Base-by-base conservation (phyloP, 768 basidiomycete genomes). In the Termitomyces titanicus region DNA sequence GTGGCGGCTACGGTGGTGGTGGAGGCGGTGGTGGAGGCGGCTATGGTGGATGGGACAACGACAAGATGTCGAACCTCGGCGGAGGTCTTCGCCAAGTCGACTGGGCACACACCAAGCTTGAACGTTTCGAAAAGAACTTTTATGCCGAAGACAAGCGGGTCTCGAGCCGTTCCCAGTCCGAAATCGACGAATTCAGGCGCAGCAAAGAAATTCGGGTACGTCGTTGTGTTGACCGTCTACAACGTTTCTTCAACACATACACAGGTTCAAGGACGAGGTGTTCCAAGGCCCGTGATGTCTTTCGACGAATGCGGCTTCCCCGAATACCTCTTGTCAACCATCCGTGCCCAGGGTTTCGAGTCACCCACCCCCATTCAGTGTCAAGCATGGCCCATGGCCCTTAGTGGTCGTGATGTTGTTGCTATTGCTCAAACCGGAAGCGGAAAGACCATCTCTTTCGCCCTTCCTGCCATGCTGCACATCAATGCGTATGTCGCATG, bases 381-480 rank as follows among this genome's bases (percentile, higher is more conserved):
- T 67, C 97, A 99, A 70, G 90, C 95, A 17, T 99, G 97, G 97
- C 97, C 97, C 0, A 98, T 98, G 94, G 96, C 97, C 3, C 78
- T 98, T 27, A 92, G 82, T 47, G 96, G 96, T 52, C 82, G 93
- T 57, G 96, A 99, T 72, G 81, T 98, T 37, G 90, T 96, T 43
- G 97, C 96, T 53, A 93, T 99, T 63, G 95, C 97, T 35, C 95
- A 98, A 72, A 99, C 97, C 9, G 97, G 97, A 54, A 95, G 92
- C 71, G 97, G 97, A 54, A 99, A 99, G 78, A 99, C 97, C 7
- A 98, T 99, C 54, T 85, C 95, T 10, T 99, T 99, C 69, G 96
- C 97, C 53, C 86, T 99, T 43, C 97, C 97, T 38, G 96, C 97
- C 47, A 99, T 98, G 96, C 80, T 99, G 33, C 97, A 99, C 74